Evolutionary conservation across 495 filamentous ascomycete genomes (phyloP).

Genomic region (Aspergillus indologenus): DNA sequence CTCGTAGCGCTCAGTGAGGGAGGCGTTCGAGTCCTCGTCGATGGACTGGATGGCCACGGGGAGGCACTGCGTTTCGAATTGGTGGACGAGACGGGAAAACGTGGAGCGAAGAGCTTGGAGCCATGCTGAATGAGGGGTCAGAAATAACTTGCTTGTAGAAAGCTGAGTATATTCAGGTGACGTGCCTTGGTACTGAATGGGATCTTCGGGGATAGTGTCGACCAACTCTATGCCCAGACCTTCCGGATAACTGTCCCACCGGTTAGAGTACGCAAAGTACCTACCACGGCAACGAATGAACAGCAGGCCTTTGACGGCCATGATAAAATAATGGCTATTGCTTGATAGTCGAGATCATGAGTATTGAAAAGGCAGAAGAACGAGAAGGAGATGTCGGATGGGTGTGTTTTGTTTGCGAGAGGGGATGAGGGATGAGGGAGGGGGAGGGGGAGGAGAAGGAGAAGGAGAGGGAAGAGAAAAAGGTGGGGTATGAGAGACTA

Average conservation of each 20-base stretch:
- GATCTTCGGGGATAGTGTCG: constrained; percentile 21
- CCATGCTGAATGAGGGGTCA: constrained; percentile 16
- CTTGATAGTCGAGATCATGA: background rate
- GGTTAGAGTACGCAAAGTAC: constrained; percentile 32
- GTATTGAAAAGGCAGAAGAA: background rate
- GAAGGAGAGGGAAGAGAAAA: no score
- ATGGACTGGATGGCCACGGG: constrained; percentile 5
- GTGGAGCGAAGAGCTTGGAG: constrained; percentile 9
- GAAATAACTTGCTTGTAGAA: no score
- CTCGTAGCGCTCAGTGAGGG: constrained; percentile 9
- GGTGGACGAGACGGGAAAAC: constrained; percentile 9
- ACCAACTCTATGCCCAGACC: constrained; percentile 26
- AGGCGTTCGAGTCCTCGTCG: constrained; percentile 2
- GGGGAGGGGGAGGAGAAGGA: no score
- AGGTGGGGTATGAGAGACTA: no score
- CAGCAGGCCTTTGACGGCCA: constrained; percentile 27
- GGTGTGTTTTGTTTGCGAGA: no score
- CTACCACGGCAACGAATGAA: constrained; percentile 27
- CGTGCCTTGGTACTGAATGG: constrained; percentile 19
- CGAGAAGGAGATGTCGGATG: background rate
- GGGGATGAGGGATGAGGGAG: no score
- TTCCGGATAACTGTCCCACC: constrained; percentile 30
- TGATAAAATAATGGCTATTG: background rate
- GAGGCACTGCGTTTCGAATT: constrained; percentile 16
- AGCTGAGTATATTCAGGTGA: no score